Evolutionary conservation across 768 basidiomycete genomes (phyloP), one percentile per base, ranked within the genome.

Genomic region (Psilocybe azurescens): DNA sequence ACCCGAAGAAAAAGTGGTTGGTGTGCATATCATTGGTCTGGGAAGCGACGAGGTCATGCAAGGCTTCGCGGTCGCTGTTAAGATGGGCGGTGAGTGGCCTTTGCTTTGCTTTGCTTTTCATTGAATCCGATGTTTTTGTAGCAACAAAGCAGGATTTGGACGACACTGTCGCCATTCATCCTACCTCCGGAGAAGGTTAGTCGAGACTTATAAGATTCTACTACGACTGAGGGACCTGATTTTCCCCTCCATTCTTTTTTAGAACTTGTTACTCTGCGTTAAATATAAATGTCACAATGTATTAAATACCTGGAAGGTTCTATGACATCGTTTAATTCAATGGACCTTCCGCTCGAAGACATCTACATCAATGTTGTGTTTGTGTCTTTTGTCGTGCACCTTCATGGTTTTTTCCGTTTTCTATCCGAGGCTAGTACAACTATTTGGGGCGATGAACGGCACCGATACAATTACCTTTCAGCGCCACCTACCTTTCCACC

Each of bases 41-140:
- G 97, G 97, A 47, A 92, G 90, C 69, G 97, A 99, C 72, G 97
- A 99, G 77, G 86, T 91, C 67, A 77, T 96, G 78, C 97, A 99
- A 82, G 97, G 97, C 65, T 98, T 97, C 75, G 93, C 80, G 2
- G 94, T 99, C n/a, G 97, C 97, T 11, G 82, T 99, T 68, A 99
- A 98, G 81, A 97, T 99, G 97, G 92, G 92, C 65, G 83, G 82
- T 82, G 46, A 28, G 80, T 71, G 13, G 48, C 48, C 47, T 44
- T 65, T 20, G 48, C 41, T 47, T 54, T 20, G 38, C 7, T 18
- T 47, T 47, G 4, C 30, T 44, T n/a, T 5, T 59, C 59, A 36
- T 50, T 61, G 18, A 56, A 58, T 46, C 78, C 62, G 51, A 32
- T 29, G 53, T 52, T 38, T 58, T 39, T 54, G 6, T 52, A 84